A percentile compares a stretch with the other conserved stretches of the same genome.
Conservation (phyloP, 2,329 filamentous ascomycete genomes). For the Ustulina deusta region DNA sequence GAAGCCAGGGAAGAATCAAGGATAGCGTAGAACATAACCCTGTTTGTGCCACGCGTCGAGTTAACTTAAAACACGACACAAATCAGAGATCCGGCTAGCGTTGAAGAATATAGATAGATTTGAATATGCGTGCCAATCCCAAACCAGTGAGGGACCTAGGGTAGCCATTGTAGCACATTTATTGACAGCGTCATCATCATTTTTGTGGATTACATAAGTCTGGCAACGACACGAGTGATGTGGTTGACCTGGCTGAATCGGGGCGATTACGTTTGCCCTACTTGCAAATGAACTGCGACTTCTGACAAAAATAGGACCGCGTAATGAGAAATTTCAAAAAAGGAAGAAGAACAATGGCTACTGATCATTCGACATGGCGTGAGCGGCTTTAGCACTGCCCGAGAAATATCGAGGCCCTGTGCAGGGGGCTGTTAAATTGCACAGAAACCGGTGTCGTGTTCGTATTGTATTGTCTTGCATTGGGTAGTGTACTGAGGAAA, state of each 20-base stretch:
- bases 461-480: not conserved
- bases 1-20: not conserved
- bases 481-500: not conserved
- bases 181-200: not conserved
- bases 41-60: conserved; percentile 4
- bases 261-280: not conserved
- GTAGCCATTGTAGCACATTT: not conserved
- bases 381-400: conserved; percentile 33
- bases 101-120: not conserved
- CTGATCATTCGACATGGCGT: conserved; percentile 41
- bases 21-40: not conserved
- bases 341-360: not conserved
- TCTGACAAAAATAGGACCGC: too few species aligned
- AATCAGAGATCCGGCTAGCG: not conserved
- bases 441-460: not conserved
- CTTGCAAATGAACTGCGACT: not conserved
- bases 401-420: not conserved
- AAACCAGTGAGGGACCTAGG: not conserved
- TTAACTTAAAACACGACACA: not conserved
- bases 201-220: not conserved
- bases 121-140: not conserved
- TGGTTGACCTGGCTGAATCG: not conserved
- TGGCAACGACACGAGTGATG: too few species aligned
- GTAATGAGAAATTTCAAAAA: not conserved
- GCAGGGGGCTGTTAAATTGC: conserved; percentile 37